Base-by-base conservation (phyloP, 164 flowering plant genomes). In the Brasenia schreberi region DNA sequence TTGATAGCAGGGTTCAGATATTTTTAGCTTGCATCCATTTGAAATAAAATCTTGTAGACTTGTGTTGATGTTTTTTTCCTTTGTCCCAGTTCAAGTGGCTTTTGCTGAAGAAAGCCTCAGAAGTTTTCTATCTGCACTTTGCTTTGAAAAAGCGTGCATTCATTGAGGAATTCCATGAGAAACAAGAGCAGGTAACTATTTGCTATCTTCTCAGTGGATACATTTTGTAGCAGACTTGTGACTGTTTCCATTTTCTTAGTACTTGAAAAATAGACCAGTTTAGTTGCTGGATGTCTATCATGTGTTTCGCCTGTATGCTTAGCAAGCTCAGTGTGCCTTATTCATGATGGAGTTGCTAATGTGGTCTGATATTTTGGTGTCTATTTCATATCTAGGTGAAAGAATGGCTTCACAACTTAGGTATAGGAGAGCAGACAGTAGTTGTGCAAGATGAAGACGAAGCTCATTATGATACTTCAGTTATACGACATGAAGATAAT, bases 341-440 rank as follows among this genome's bases (percentile, higher is more conserved):
- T 10, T 44, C 10, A 6, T 44, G 52, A 44, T 6, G n/a, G 10
- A 44, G 10, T 44, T 44, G 10, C 52, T 10, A 44, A 44, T 44
- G 5, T 10, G 5, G 10, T 6, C 7, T 44, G 7, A 44, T 44
- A 1, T 44, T 44, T n/a, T n/a, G 5, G 52, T 44, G 5, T 44
- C 5, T 44, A 10, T 44, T 44, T 44, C 52, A 39, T 66, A 72
- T 81, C 72, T 82, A 95, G 99, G 96, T 89, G 70, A 92, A 79
- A 87, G 99, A 95, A 77, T 95, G 97, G 97, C 99, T 95, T 80
- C 97, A 88, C 84, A 92, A 84, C 76, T 79, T 92, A 66, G 99
- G 99, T 70, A 83, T 95, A 65, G 99, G 92, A 73, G 99, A 92
- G 69, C 89, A 89, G 42, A 69, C 85, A 63, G 68, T 87, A 42